Conservation (phyloP, 306 rosid species). For the Heteromeles arbutifolia region DNA sequence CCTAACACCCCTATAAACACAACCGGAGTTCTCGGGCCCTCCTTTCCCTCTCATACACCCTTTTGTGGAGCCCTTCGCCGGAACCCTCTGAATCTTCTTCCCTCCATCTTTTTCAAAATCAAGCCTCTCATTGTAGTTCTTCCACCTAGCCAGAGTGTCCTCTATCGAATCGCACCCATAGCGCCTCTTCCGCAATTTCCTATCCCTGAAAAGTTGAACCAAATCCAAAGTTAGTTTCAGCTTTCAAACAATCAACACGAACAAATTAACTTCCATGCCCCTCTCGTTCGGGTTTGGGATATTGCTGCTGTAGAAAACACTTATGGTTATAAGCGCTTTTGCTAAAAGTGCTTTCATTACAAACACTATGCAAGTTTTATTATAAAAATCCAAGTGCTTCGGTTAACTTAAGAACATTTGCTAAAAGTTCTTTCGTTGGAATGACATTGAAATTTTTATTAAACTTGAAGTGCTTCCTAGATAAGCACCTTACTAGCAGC, state of each 20-base stretch:
- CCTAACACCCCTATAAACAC: conserved; percentile 73
- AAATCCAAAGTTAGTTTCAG: not conserved
- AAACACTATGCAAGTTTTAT: not conserved
- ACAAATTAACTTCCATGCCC: not conserved
- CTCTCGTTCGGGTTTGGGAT: not conserved
- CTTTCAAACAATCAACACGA: not conserved
- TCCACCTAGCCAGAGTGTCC: conserved; percentile 61
- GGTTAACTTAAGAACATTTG: too few relatives aligned
- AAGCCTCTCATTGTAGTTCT: conserved; percentile 33
- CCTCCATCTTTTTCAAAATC: conserved; percentile 32
- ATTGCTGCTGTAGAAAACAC: not conserved
- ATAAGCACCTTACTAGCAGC: too few relatives aligned
- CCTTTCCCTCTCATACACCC: conserved; percentile 94
- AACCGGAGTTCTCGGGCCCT: conserved; percentile 78
- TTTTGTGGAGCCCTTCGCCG: conserved; percentile 70
- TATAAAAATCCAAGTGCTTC: not conserved
- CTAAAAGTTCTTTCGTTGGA: too few relatives aligned
- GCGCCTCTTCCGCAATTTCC: conserved; percentile 42
- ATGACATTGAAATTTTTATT: too few relatives aligned
- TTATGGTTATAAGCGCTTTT: not conserved
- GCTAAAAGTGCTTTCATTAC: not conserved
- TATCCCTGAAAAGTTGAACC: conserved; percentile 30
- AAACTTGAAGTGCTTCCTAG: too few relatives aligned
- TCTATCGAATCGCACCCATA: conserved; percentile 39
- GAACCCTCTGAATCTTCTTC: conserved; percentile 21